Evolutionary conservation across 805 yeast genomes (phyloP), one percentile per base, ranked within the genome.

Genomic region (Helenozyma baotianmanensis): DNA sequence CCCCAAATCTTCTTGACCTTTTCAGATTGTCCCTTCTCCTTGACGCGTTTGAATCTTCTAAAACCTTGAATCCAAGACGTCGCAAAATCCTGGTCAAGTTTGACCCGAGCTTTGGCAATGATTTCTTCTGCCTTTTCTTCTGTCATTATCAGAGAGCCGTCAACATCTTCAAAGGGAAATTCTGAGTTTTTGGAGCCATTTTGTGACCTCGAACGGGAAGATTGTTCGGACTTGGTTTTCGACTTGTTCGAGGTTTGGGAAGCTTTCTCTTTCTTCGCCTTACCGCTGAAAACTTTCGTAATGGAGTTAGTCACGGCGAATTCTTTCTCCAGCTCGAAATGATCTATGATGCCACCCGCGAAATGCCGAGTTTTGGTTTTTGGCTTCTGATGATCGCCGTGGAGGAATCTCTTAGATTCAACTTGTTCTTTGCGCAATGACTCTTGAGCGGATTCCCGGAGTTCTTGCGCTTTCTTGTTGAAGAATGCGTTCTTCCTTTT

Each of bases 401-500:
- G 14, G 11, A 36, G 8, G n/a, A 36, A 40, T 14, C 36, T 22
- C 16, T 27, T 25, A 2, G 27, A 14, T 6, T 32, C 42, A 11
- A 39, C 43, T 3, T 27, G 27, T 3, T 32, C 25, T 5, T 30
- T 25, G 1, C 43, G 28, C 13, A 45, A 33, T 2, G 35, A 13
- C 11, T 38, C 45, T 6, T 25, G 25, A 3, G 40, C 34, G 4
- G 30, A 30, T 2, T 40, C 22, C 9, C 42, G 35, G 19, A 61
- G 30, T 7, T 37, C 42, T 6, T 36, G 36, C 2, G 45, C 48
- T 25, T 54, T 47, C 36, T 61, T 57, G 11, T 67, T 68, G 27
- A 66, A 68, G 9, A 58, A 36, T 5, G 64, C 54, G 25, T 44
- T 32, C 29, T 82, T 79, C 15, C 73, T 74, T 9, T 74, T 30